These are phyloP conservation scores for Penicillium turbatum DNA, from an alignment of 495 filamentous ascomycete species.

Conservation along the genomic window DNA sequence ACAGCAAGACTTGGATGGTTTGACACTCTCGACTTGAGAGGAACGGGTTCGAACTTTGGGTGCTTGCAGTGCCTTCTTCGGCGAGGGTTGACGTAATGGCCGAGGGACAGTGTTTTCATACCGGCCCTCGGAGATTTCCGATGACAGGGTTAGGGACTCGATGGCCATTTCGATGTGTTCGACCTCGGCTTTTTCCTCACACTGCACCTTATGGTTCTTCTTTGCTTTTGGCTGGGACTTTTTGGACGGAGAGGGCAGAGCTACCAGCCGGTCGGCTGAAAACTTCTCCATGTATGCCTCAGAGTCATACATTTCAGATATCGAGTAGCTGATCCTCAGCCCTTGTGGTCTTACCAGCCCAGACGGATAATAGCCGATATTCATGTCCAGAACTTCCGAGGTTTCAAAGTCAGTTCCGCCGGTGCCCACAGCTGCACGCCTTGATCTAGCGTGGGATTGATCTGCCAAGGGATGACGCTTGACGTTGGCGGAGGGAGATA, in stretches of 20 bases:
- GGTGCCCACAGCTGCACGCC: constrained; percentile 9
- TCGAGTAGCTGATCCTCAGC: constrained; percentile 23
- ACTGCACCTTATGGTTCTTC: background rate
- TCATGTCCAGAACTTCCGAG: constrained; percentile 1
- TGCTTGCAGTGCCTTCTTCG: background rate
- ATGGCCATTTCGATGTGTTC: constrained; percentile 22
- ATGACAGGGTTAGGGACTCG: constrained; percentile 16
- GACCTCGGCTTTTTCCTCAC: background rate
- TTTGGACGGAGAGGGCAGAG: constrained; percentile 1
- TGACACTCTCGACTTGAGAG: background rate
- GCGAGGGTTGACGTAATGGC: background rate
- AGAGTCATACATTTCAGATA: background rate
- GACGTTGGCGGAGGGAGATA: constrained; percentile 17
- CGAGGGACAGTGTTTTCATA: background rate
- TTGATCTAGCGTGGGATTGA: constrained; percentile 8
- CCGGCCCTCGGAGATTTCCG: background rate
- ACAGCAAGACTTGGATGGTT: background rate
- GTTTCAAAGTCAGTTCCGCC: constrained; percentile 17
- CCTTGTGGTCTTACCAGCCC: background rate
- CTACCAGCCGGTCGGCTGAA: background rate
- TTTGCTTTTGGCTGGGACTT: constrained; percentile 3
- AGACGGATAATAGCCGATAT: constrained; percentile 7
- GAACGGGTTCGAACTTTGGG: background rate
- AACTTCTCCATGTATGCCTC: background rate
- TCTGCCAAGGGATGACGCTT: constrained; percentile 26